phyloP scores from a whole-genome alignment of 2,329 filamentous ascomycete genomes.

The Piedraia hortae region DNA sequence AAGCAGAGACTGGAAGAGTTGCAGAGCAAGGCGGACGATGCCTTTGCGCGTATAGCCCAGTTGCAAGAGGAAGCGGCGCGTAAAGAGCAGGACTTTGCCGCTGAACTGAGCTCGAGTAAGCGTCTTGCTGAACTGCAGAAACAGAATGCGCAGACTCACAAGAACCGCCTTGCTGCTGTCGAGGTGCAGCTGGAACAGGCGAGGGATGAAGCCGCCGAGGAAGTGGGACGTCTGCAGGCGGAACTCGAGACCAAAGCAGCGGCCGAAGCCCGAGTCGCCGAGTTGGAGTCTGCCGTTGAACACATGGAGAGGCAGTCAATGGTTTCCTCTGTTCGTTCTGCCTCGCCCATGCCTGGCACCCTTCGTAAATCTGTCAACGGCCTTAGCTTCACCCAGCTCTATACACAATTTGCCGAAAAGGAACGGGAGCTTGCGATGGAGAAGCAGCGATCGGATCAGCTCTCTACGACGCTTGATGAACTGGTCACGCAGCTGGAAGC shows the following conservation, averaged over 20 bases:
- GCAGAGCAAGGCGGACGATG: slow-evolving; percentile 65
- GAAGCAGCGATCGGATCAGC: slow-evolving; percentile 43
- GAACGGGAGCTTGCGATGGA: slow-evolving; percentile 50
- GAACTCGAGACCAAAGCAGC: slow-evolving; percentile 27
- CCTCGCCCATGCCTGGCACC: slow-evolving; percentile 20
- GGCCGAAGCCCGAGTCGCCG: slow-evolving; percentile 33
- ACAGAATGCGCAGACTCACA: slow-evolving; percentile 45
- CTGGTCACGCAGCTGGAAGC: slow-evolving; percentile 65
- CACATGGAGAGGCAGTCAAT: slow-evolving; percentile 19
- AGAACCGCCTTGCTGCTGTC: slow-evolving; percentile 41
- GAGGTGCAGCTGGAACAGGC: slow-evolving; percentile 34
- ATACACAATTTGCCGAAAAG: slow-evolving; percentile 31
- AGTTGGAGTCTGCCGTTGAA: slow-evolving; percentile 35
- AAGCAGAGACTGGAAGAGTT: slow-evolving; percentile 59
- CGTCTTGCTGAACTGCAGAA: slow-evolving; percentile 62
- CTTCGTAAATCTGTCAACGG: slow-evolving; percentile 24
- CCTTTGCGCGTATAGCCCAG: slow-evolving; percentile 54
- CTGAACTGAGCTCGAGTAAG: slow-evolving; percentile 57
- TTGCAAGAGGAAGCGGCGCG: slow-evolving; percentile 59
- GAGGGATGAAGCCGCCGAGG: slow-evolving; percentile 37
- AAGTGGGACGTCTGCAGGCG: slow-evolving; percentile 21
- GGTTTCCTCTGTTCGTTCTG: slow-evolving; percentile 9
- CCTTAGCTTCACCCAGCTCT: slow-evolving; percentile 33
- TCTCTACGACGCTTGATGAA: slow-evolving; percentile 54
- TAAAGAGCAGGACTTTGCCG: slow-evolving; percentile 61